Percentiles rank a stretch among this genome's conserved stretches.
phyloP scores from a whole-genome alignment of 1,284 basidiomycete species.

The Ustilago lituana region DNA sequence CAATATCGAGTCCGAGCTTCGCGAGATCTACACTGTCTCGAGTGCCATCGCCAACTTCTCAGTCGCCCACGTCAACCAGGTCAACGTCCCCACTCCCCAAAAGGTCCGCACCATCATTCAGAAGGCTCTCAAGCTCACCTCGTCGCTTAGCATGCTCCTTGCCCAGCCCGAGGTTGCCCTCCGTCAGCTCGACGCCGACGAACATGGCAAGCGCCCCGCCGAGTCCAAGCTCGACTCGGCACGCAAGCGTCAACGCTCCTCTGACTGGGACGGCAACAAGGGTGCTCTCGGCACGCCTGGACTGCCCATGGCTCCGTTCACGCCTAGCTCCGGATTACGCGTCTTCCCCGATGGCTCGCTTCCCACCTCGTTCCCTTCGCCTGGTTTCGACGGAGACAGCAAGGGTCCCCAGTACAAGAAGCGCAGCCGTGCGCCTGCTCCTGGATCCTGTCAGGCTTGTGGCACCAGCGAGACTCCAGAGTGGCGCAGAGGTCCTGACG shows the following conservation, averaged over 20 bases:
- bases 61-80: slow-evolving; percentile 47
- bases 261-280: slow-evolving; percentile 37
- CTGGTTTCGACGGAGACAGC: slow-evolving; percentile 33
- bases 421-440: slow-evolving; percentile 63
- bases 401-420: slow-evolving; percentile 63
- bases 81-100: slow-evolving; percentile 32
- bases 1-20: slow-evolving; percentile 33
- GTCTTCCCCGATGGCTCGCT: slow-evolving; percentile 44
- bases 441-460: slow-evolving; percentile 60
- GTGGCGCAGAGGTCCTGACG: slow-evolving; percentile 65
- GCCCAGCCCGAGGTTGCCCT: slow-evolving; percentile 48
- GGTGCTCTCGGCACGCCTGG: not conserved
- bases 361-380: slow-evolving; percentile 40
- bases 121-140: slow-evolving; percentile 53
- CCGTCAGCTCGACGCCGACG: slow-evolving; percentile 40
- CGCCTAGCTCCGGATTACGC: slow-evolving; percentile 22
- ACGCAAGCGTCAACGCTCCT: slow-evolving; percentile 46
- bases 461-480: slow-evolving; percentile 62
- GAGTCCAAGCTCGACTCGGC: slow-evolving; percentile 44
- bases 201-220: slow-evolving; percentile 37
- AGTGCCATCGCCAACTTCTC: slow-evolving; percentile 53
- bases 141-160: slow-evolving; percentile 50
- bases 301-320: slow-evolving; percentile 19
- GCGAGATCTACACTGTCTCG: slow-evolving; percentile 52
- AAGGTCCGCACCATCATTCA: slow-evolving; percentile 48